phyloP scores from a whole-genome alignment of 345 rosid genomes.

The Eucalyptus regnans region DNA sequence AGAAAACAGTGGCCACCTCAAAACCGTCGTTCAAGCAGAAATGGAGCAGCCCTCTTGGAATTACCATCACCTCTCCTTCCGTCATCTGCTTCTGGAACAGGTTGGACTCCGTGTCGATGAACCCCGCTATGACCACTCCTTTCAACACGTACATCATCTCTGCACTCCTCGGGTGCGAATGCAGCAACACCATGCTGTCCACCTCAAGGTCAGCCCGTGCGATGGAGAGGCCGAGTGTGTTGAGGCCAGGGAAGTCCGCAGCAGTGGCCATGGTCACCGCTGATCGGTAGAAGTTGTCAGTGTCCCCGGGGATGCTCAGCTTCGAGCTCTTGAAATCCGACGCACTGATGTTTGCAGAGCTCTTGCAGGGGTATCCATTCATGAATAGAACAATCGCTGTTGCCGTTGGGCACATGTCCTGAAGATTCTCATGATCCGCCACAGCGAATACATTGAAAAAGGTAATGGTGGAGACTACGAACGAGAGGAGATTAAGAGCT shows the following conservation, averaged over 20 bases:
- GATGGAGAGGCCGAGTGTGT: conserved; percentile 69
- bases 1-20: conserved; percentile 29
- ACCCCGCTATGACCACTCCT: conserved; percentile 61
- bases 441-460: not conserved
- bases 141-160: conserved; percentile 46
- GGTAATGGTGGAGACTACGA: not conserved
- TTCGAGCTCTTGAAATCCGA: conserved; percentile 61
- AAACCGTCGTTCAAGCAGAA: conserved; percentile 47
- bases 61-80: conserved; percentile 58
- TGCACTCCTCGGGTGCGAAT: conserved; percentile 72
- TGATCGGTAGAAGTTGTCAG: conserved; percentile 37
- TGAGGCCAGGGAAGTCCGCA: conserved; percentile 63
- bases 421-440: conserved; percentile 43
- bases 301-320: conserved; percentile 40
- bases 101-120: conserved; percentile 37
- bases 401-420: conserved; percentile 59
- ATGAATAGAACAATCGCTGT: conserved; percentile 23
- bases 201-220: conserved; percentile 59
- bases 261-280: conserved; percentile 39
- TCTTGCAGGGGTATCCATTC: conserved; percentile 78
- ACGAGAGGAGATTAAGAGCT: not conserved
- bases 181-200: conserved; percentile 49
- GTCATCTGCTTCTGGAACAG: conserved; percentile 32
- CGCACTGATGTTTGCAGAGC: conserved; percentile 21
- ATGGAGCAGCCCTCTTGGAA: conserved; percentile 67